A percentile compares a stretch with the other conserved stretches of the same genome.
These are phyloP conservation scores for Amaranthus hypochondriacus DNA, from an alignment of 148 eudicot species.

Conservation along the genomic window DNA sequence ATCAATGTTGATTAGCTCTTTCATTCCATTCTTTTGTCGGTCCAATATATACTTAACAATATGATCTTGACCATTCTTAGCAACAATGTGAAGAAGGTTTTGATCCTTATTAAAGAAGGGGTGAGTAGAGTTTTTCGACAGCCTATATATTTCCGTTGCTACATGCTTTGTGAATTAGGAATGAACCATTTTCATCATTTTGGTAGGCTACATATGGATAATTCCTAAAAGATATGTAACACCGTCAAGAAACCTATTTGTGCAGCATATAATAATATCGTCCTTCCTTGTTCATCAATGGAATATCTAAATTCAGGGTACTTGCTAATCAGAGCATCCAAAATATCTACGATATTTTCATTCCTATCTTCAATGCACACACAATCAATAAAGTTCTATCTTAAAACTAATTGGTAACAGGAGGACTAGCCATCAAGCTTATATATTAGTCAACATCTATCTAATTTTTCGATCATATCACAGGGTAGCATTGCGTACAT, in stretches of 20 bases:
- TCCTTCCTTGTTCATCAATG: background rate
- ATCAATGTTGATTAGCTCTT: conserved; percentile 4
- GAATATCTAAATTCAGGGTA: background rate
- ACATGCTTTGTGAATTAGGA: conserved; percentile 13
- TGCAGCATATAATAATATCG: background rate
- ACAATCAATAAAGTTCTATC: too few relatives aligned
- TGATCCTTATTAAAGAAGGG: background rate
- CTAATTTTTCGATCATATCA: too few relatives aligned
- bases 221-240: background rate
- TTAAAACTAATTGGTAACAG: too few relatives aligned
- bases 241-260: background rate
- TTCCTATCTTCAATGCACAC: too few relatives aligned
- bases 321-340: background rate
- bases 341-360: background rate
- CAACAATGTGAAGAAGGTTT: background rate
- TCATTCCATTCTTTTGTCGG: background rate
- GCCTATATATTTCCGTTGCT: background rate
- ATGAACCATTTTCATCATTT: conserved; percentile 1
- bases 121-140: background rate
- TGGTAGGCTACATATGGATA: background rate
- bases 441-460: too few relatives aligned
- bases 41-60: background rate
- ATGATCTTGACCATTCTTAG: background rate
- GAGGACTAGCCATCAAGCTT: too few relatives aligned
- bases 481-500: too few relatives aligned